Base-by-base conservation (phyloP, 768 basidiomycete species). In the Boletus edulis region DNA sequence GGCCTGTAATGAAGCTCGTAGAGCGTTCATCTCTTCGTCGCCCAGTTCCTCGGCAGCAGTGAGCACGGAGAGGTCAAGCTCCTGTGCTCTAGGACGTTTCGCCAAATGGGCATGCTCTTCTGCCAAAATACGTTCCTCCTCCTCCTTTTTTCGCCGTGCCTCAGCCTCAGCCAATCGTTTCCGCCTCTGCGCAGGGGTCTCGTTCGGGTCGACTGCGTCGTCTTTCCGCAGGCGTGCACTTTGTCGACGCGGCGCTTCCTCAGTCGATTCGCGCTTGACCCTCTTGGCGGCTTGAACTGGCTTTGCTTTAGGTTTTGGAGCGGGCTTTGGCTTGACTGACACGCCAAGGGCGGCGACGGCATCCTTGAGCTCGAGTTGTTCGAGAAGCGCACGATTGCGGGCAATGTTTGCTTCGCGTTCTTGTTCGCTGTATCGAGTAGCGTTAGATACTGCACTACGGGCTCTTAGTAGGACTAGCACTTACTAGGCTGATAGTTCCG, bases 381-480 rank as follows among this genome's bases (percentile, higher is more conserved):
- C 84, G 37, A 94, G 76, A 10, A 92, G 75, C 4, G 82, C 85
- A 41, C 82, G 84, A 66, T 94, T 94, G 48, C 87, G 81, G 13
- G 87, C 89, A 43, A 93, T 91, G 62, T 91, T 93, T 10, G 83
- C 85, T 66, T 89, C 84, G 18, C 91, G 84, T 60, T 91, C 86
- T 20, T 79, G 73, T 72, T 91, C 91, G 41, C 82, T 83, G 52
- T 40, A 35, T 17, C 0, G 4, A 29, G 14, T 13, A 10, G 14
- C 13, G 24, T 59, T 37, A 40, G 42, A 46, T 32, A 5, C 11
- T 3, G 17, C 18, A 5, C 17, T 15, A 42, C 18, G 17, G 22
- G 17, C 6, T 6, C 20, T 5, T 29, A 9, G 27, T 29, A 29
- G 18, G 22, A 31, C 29, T 10, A 4, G 27, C n/a, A 60, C 80